Evolutionary conservation across 805 yeast species (phyloP), one percentile per base, ranked within the genome.

Genomic region (Candida stauntonica): DNA sequence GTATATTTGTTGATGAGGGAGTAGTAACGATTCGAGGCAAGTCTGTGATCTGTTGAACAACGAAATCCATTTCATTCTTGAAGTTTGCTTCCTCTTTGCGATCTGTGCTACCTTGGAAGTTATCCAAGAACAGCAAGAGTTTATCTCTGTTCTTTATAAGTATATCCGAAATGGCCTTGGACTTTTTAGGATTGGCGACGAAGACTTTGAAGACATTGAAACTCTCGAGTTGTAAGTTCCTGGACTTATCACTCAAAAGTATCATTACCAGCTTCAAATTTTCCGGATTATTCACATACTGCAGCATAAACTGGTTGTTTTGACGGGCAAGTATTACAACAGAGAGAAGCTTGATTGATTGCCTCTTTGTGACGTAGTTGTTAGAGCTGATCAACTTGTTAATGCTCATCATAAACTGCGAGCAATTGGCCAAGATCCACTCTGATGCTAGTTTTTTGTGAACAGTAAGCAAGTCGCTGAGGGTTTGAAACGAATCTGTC

Each of bases 101-200:
- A 31, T 73, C 70, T 27, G 68, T 73, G 11, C 77, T 70, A n/a
- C n/a, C n/a, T 40, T 75, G 78, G 56, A 88, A 86, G 27, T 69
- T 72, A 33, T 75, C 73, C 42, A 91, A 72, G 55, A 86, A 87
- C 23, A 69, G 68, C 27, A 89, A 60, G 45, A 91, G 72, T 54
- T 84, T 86, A 29, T 77, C 83, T 54, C 87, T 78, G 61, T 93
- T 93, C 56, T 89, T 88, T 32, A 80, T 75, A 48, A 93, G 67
- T 16, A 91, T 84, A 60, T 91, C 96, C 38, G 74, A 64, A 3
- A 93, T 79, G 7, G 81, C 77, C 58, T 81, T 87, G 3, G 87
- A 71, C 59, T 89, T 89, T 46, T 82, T 79, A 5, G 99, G 99
- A 61, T 93, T 93, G 5, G 96, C 98, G n/a, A 88, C 88, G 62